A percentile compares a stretch with the other conserved stretches of the same genome.
These are phyloP conservation scores for Chamaecrista fasciculata DNA, from an alignment of 306 rosid genomes.

Conservation along the genomic window DNA sequence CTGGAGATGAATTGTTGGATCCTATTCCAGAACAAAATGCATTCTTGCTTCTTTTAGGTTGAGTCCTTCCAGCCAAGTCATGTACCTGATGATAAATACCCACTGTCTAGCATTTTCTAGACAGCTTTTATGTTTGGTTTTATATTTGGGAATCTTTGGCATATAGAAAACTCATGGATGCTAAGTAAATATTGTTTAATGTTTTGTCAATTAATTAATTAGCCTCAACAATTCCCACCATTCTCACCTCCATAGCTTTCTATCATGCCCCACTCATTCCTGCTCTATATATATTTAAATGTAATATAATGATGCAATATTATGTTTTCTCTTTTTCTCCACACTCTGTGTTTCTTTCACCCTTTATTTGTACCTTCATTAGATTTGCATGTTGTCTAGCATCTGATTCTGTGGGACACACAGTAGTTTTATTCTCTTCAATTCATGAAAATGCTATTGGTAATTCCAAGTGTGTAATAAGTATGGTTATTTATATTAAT, in stretches of 20 bases:
- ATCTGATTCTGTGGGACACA: slow-evolving; percentile 51
- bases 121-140: no score
- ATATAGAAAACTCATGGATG: slow-evolving; percentile 15
- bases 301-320: slow-evolving; percentile 18
- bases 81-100: background rate
- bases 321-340: slow-evolving; percentile 17
- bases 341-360: slow-evolving; percentile 29
- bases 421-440: slow-evolving; percentile 33
- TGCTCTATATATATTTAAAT: slow-evolving; percentile 20
- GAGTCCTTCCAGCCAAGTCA: background rate
- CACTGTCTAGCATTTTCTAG: no score
- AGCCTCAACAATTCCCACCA: slow-evolving; percentile 31
- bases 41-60: background rate
- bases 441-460: slow-evolving; percentile 29
- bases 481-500: background rate
- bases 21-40: background rate
- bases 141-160: slow-evolving; percentile 51
- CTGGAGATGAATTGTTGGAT: background rate
- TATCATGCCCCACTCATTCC: slow-evolving; percentile 35
- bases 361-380: slow-evolving; percentile 46
- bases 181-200: slow-evolving; percentile 13
- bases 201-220: background rate
- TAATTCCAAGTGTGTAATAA: background rate
- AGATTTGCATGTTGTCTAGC: slow-evolving; percentile 44
- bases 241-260: slow-evolving; percentile 15